Base-by-base conservation (phyloP, 495 filamentous ascomycete genomes). In the Trichoderma asperelloides region DNA sequence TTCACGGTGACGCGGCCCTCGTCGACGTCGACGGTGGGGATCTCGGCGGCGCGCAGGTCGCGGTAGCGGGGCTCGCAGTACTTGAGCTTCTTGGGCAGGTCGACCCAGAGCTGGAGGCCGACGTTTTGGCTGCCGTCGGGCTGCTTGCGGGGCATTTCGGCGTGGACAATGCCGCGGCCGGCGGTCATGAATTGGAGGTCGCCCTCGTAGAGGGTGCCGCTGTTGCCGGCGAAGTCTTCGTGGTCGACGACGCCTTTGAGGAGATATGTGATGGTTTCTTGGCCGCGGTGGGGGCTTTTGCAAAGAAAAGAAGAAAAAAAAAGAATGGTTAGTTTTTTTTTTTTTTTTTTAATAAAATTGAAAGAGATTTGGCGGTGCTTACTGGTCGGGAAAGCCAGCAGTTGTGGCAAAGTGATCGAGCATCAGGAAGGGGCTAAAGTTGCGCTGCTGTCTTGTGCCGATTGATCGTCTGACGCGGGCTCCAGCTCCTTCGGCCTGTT, bases 131-230 rank as follows among this genome's bases (percentile, higher is more conserved):
- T 84, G 6, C 91, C 93, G 74, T 96, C 90, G 2, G 76, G 68
- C 70, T 91, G 91, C 74, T 91, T 88, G 57, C 87, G 83, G 23
- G 94, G 94, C 93, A 98, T 98, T 79, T 98, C 94, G 12, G 95
- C 92, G 74, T 98, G 94, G 84, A 98, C 89, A 73, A 97, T 96
- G 7, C 94, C 94, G 5, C 85, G 80, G 0, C 94, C 94, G 4
- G 94, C 94, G 0, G 94, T 97, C 94, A 98, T 98, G 85, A 98
- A 98, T 74, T 98, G 94, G 51, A 98, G 76, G 67, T 96, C 95
- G 3, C 94, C 94, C 0, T 88, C 76, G 64, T 89, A 84, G 69
- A 98, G 94, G 6, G 90, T 93, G 63, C 93, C 95, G 43, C 82
- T 84, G 79, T 96, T 89, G 3, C 95, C 95, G 1, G 92, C 89